Base-by-base conservation (phyloP, 2,329 filamentous ascomycete species). In the Ophiobolus disseminans region DNA sequence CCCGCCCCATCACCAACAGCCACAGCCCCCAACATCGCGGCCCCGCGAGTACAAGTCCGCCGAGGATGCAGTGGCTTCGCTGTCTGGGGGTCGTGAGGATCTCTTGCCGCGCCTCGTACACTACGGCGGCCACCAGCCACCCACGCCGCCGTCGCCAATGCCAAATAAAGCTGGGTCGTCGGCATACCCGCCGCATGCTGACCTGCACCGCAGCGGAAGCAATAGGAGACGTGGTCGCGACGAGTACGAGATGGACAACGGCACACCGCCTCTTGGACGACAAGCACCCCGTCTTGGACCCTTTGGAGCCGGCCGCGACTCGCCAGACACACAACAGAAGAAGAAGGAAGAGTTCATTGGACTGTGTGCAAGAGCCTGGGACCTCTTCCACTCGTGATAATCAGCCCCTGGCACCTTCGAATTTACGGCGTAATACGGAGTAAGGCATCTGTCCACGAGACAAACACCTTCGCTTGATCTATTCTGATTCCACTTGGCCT, bases 321-420 rank as follows among this genome's bases (percentile, higher is more conserved):
- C 86, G 58, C 91, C 90, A 6, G 91, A 94, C 62, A 90, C 86
- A 5, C 87, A 90, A 71, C 82, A 85, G 62, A 87, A 84, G 67
- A 97, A 97, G 84, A 91, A 91, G 70, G 91, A 96, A 34, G 91
- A 96, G 72, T 99, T 99, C 68, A 78, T 99, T 57, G 80, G 83
- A 46, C 78, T 97, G 40, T 97, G 93, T 71, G 86, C 90, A 60
- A 82, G 90, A 66, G 94, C 94, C 7, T 99, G 94, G 94, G 94
- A 99, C 76, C 76, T 99, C 21, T 96, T 97, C 75, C 94, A 97
- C 78, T 96, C 91, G 54, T 97, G 56, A 68, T 56, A 48, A 48
- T 40, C 40, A 49, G 16, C 45, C 53, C 34, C 54, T 30, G 44
- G 44, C 55, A 48, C 39, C 37, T 55, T 50, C 34, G 40, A 22